Conservation (phyloP, 2,329 filamentous ascomycete species). For the Teratosphaeria nubilosa region DNA sequence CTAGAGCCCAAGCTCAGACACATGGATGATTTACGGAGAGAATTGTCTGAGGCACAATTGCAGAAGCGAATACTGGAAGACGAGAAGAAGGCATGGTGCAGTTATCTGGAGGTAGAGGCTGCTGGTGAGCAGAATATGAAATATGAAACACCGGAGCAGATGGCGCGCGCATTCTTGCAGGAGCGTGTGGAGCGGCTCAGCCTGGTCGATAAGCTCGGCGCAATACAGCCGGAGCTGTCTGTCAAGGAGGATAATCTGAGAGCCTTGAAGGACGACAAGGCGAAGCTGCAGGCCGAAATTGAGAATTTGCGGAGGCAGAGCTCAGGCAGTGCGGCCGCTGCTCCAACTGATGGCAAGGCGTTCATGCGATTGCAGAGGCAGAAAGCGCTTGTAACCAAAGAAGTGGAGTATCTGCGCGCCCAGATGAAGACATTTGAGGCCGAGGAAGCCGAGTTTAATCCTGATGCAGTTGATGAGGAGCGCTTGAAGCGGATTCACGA, state of each 20-base stretch:
- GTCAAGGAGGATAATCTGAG: constrained; percentile 70
- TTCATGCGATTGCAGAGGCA: constrained; percentile 75
- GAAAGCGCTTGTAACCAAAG: constrained; percentile 73
- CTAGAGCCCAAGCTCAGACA: constrained; percentile 68
- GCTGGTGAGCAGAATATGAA: constrained; percentile 52
- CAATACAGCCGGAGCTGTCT: constrained; percentile 64
- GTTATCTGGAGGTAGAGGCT: constrained; percentile 64
- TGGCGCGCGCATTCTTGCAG: constrained; percentile 74
- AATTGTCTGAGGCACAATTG: constrained; percentile 68
- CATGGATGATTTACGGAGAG: constrained; percentile 62
- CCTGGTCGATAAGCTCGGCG: constrained; percentile 70
- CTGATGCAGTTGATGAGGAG: constrained; percentile 65
- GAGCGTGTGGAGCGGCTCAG: constrained; percentile 71
- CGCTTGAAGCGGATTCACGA: constrained; percentile 67
- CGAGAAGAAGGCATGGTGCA: constrained; percentile 76
- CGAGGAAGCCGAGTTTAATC: constrained; percentile 79
- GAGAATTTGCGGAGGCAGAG: constrained; percentile 51
- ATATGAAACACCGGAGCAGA: constrained; percentile 78
- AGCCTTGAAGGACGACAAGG: constrained; percentile 59
- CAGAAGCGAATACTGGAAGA: constrained; percentile 83
- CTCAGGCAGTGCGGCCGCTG: background rate
- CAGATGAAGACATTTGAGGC: constrained; percentile 79
- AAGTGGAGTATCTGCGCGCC: constrained; percentile 85
- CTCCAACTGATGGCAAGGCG: constrained; percentile 43
- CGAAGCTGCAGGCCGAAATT: constrained; percentile 54